These are phyloP conservation scores for Jackrogersella minutella DNA, from an alignment of 495 filamentous ascomycete genomes.

Conservation along the genomic window DNA sequence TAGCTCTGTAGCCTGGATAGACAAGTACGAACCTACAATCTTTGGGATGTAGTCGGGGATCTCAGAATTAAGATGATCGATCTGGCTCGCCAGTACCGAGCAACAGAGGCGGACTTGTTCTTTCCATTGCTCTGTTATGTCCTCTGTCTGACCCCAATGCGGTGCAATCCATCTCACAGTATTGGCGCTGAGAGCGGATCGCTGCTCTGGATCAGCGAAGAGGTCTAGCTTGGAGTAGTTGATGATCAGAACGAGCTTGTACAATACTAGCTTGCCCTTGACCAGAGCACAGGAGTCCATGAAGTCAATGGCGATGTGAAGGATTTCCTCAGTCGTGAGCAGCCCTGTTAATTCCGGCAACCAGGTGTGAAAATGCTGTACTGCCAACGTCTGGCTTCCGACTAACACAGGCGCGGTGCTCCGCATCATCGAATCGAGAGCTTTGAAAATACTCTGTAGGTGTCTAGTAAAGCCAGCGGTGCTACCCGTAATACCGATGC, in stretches of 20 bases:
- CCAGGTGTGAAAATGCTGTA: constrained; percentile 98
- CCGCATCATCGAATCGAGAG: constrained; percentile 86
- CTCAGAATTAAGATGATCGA: constrained; percentile 77
- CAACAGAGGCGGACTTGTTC: constrained; percentile 93
- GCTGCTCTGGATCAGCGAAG: constrained; percentile 78
- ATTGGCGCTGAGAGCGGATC: constrained; percentile 75
- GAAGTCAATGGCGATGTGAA: constrained; percentile 91
- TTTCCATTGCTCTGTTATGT: constrained; percentile 84
- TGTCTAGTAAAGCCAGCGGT: constrained; percentile 82
- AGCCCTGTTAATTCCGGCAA: constrained; percentile 83
- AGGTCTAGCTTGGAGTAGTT: constrained; percentile 82
- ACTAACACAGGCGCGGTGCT: constrained; percentile 84
- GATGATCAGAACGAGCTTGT: constrained; percentile 91
- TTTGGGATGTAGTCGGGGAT: constrained; percentile 89
- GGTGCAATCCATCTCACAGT: constrained; percentile 91
- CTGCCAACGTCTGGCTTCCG: constrained; percentile 91
- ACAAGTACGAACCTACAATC: constrained; percentile 86
- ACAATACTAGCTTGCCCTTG: constrained; percentile 92
- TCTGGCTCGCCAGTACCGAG: constrained; percentile 85
- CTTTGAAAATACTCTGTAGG: constrained; percentile 85
- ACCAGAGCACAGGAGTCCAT: constrained; percentile 89
- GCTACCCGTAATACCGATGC: constrained; percentile 83
- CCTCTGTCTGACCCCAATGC: constrained; percentile 82
- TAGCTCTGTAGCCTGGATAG: constrained; percentile 70
- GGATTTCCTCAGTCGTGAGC: constrained; percentile 81